Percentiles rank a stretch among this genome's conserved stretches.
Conservation (phyloP, 2,329 filamentous ascomycete genomes). For the Chrysoporthe deuterocubensis region DNA sequence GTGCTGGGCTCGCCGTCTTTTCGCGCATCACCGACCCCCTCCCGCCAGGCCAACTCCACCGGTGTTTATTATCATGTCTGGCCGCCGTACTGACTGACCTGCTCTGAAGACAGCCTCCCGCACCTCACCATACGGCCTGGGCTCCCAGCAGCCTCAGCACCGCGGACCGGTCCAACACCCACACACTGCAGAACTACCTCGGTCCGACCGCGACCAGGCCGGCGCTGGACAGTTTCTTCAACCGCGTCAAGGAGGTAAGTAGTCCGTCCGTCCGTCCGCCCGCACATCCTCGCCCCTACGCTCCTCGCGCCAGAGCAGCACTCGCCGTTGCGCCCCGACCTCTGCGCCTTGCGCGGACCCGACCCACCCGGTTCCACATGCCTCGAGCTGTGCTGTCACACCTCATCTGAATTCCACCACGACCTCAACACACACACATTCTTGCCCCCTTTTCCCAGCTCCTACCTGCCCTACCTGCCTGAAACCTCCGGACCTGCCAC, state of each 20-base stretch:
- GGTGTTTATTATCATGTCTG: slow-evolving; percentile 5
- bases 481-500: neutral
- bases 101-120: slow-evolving; percentile 35
- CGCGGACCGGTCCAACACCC: slow-evolving; percentile 35
- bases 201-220: slow-evolving; percentile 28
- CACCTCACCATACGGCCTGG: slow-evolving; percentile 38
- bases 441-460: slow-evolving; percentile 7
- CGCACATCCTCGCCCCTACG: slow-evolving; percentile 6
- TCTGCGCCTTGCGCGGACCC: slow-evolving; percentile 24
- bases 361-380: slow-evolving; percentile 26
- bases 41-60: slow-evolving; percentile 8
- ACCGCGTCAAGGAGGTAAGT: slow-evolving; percentile 39
- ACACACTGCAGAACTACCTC: slow-evolving; percentile 31
- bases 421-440: slow-evolving; percentile 19
- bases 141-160: slow-evolving; percentile 32
- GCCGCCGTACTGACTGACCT: slow-evolving; percentile 21
- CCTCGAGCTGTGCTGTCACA: slow-evolving; percentile 26
- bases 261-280: neutral
- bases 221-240: slow-evolving; percentile 25
- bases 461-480: slow-evolving; percentile 4
- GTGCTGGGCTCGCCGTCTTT: slow-evolving; percentile 13
- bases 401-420: slow-evolving; percentile 25
- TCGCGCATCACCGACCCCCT: slow-evolving; percentile 11
- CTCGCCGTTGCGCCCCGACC: slow-evolving; percentile 13
- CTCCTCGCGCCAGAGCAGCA: slow-evolving; percentile 9